Conservation (phyloP, 371 early-diverging fungal species). For the Mortierella sp. region DNA sequence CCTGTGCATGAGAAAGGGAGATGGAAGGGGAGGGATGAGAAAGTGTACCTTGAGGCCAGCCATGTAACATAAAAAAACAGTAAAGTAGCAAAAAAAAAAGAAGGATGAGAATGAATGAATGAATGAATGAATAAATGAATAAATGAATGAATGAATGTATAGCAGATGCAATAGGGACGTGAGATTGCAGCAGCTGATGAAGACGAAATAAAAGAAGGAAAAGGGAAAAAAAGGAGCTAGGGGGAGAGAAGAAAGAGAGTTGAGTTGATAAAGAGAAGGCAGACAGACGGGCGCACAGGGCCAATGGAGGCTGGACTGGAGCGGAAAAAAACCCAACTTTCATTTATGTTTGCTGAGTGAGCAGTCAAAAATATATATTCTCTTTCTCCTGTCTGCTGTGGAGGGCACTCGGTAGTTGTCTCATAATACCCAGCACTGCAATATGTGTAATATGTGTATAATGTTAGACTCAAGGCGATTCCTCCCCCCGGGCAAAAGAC, state of each 20-base stretch:
- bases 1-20: background rate
- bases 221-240: background rate
- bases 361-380: background rate
- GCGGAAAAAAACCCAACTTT: background rate
- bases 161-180: background rate
- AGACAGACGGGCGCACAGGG: slow-evolving; percentile 4
- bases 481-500: too few species aligned
- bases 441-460: too few species aligned
- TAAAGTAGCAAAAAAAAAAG: background rate
- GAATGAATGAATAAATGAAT: background rate
- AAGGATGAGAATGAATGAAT: background rate
- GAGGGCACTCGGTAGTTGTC: too few species aligned
- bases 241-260: background rate
- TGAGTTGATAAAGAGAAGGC: background rate
- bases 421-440: too few species aligned
- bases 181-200: background rate
- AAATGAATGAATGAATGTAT: background rate
- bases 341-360: background rate
- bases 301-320: background rate
- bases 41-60: slow-evolving; percentile 21
- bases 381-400: too few species aligned
- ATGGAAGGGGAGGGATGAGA: background rate
- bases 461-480: too few species aligned
- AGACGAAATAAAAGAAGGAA: background rate
- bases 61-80: slow-evolving; percentile 10